These are phyloP conservation scores for Solanum hybrid DNA, from an alignment of 305 asterid genomes.

Conservation along the genomic window DNA sequence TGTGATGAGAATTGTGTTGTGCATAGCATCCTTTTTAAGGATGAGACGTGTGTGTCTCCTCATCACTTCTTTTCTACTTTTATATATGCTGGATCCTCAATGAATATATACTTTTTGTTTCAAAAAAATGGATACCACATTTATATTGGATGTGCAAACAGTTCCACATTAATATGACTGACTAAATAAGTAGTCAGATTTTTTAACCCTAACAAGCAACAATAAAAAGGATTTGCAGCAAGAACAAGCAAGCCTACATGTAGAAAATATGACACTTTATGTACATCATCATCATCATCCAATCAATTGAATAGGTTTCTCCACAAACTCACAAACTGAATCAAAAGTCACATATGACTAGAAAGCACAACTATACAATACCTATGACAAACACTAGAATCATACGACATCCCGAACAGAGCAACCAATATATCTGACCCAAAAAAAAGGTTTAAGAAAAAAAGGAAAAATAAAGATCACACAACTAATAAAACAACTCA, in stretches of 20 bases:
- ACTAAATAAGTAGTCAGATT: not conserved
- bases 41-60: not conserved
- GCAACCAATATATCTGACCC: not conserved
- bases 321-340: constrained; percentile 39
- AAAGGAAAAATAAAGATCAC: constrained; percentile 23
- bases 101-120: not conserved
- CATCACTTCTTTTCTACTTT: not conserved
- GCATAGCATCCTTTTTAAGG: not conserved
- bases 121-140: not conserved
- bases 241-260: not conserved
- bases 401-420: constrained; percentile 29
- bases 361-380: constrained; percentile 13
- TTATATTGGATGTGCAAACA: not conserved
- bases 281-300: constrained; percentile 24
- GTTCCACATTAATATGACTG: not conserved
- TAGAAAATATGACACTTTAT: constrained; percentile 16
- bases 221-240: not conserved
- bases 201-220: not conserved
- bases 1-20: constrained; percentile 10
- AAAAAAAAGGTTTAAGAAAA: not conserved
- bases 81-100: not conserved
- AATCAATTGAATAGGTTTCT: constrained; percentile 34
- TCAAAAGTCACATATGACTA: constrained; percentile 13
- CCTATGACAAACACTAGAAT: constrained; percentile 7
- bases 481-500: constrained; percentile 22